Percentiles rank a stretch among this genome's conserved stretches.
These are phyloP conservation scores for Erysimum pusillum DNA, from an alignment of 441 rosid genomes.

Conservation along the genomic window DNA sequence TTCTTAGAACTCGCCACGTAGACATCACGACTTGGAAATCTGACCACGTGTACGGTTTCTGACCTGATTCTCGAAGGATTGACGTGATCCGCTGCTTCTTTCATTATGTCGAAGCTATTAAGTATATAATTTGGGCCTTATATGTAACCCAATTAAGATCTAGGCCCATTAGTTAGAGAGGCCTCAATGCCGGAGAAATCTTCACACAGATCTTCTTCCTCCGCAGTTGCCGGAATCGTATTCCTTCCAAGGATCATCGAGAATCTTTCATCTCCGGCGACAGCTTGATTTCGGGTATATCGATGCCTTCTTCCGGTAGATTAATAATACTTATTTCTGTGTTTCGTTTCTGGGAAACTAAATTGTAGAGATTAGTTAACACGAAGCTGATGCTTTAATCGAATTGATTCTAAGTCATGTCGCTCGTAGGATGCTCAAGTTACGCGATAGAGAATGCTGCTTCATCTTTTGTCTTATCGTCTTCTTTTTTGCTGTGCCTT, in stretches of 20 bases:
- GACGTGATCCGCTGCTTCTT: not conserved
- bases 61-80: not conserved
- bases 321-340: not conserved
- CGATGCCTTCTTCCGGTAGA: not conserved
- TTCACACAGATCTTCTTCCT: not conserved
- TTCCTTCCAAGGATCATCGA: not conserved
- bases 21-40: constrained; percentile 19
- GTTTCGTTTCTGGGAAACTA: constrained; percentile 1
- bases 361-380: not conserved
- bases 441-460: constrained; percentile 17
- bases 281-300: not conserved
- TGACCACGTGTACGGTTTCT: constrained; percentile 16
- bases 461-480: constrained; percentile 45
- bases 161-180: not conserved
- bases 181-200: not conserved
- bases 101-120: not conserved
- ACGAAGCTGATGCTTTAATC: not conserved
- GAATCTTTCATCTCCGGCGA: constrained; percentile 21
- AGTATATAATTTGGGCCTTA: not conserved
- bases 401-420: not conserved
- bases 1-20: constrained; percentile 21
- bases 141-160: not conserved
- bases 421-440: constrained; percentile 36
- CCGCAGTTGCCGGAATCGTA: constrained; percentile 30
- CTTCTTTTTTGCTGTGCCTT: constrained; percentile 40